Evolutionary conservation across 805 yeast genomes (phyloP).

Genomic region (Jamesozyma hellenica): DNA sequence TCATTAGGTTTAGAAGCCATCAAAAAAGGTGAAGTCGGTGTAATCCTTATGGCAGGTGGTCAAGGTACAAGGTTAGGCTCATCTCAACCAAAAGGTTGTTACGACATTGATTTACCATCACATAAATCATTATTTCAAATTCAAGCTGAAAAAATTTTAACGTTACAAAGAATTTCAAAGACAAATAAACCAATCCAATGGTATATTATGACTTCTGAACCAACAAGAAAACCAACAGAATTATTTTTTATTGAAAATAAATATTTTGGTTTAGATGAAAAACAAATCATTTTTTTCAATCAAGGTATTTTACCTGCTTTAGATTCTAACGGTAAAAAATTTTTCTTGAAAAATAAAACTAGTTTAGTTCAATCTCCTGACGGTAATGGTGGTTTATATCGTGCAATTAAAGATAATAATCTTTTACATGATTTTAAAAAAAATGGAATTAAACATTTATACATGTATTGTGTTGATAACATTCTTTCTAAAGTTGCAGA

Average conservation of each 20-base stretch:
- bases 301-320: conserved; percentile 95
- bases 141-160: conserved; percentile 77
- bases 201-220: conserved; percentile 92
- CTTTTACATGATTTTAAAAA: conserved; percentile 56
- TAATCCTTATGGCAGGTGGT: conserved; percentile 93
- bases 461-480: conserved; percentile 96
- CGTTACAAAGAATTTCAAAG: conserved; percentile 37
- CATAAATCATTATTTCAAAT: conserved; percentile 77
- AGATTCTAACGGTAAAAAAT: conserved; percentile 53
- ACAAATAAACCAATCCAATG: conserved; percentile 42
- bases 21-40: conserved; percentile 66
- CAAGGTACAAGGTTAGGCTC: conserved; percentile 96
- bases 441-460: conserved; percentile 76
- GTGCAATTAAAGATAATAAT: conserved; percentile 58
- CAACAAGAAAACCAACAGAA: conserved; percentile 72
- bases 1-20: conserved; percentile 60
- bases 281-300: conserved; percentile 70
- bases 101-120: conserved; percentile 76
- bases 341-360: conserved; percentile 48
- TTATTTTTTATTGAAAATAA: conserved; percentile 48
- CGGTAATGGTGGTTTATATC: conserved; percentile 95
- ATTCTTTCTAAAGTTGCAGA: conserved; percentile 87
- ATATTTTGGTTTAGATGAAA: conserved; percentile 58
- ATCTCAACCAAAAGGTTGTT: conserved; percentile 87
- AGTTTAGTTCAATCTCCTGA: conserved; percentile 81